Evolutionary conservation across 805 yeast species (phyloP).

Genomic region (Yarrowia osloensis): DNA sequence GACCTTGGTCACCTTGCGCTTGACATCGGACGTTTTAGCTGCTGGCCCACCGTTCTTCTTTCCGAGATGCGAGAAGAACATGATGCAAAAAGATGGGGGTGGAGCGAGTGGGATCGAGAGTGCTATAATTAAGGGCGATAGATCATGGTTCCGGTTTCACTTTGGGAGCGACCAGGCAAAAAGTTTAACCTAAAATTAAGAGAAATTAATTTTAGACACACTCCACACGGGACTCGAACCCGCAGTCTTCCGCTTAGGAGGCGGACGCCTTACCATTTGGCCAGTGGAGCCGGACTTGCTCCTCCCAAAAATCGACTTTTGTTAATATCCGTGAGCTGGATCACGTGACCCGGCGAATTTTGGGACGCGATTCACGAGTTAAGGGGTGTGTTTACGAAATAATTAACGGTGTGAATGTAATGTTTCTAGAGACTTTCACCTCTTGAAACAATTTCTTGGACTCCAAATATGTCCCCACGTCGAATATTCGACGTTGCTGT

Average conservation of each 20-base stretch:
- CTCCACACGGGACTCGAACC: slow-evolving; percentile 69
- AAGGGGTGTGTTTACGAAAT: not conserved
- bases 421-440: too few species aligned
- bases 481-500: not conserved
- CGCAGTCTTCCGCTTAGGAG: slow-evolving; percentile 70
- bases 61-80: slow-evolving; percentile 26
- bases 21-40: slow-evolving; percentile 17
- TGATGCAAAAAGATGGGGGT: slow-evolving; percentile 3
- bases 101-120: not conserved
- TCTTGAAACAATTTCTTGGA: too few species aligned
- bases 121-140: not conserved
- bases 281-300: slow-evolving; percentile 48
- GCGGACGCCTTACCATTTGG: slow-evolving; percentile 70
- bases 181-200: slow-evolving; percentile 5
- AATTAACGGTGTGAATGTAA: too few species aligned
- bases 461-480: too few species aligned
- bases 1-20: slow-evolving; percentile 30
- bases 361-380: not conserved
- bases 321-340: not conserved
- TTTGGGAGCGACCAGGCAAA: not conserved
- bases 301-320: not conserved
- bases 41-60: slow-evolving; percentile 12
- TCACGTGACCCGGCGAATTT: not conserved
- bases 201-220: slow-evolving; percentile 37
- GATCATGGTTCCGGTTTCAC: slow-evolving; percentile 12